Conservation (phyloP, 805 yeast genomes). For the Pachysolen tannophilus region DNA sequence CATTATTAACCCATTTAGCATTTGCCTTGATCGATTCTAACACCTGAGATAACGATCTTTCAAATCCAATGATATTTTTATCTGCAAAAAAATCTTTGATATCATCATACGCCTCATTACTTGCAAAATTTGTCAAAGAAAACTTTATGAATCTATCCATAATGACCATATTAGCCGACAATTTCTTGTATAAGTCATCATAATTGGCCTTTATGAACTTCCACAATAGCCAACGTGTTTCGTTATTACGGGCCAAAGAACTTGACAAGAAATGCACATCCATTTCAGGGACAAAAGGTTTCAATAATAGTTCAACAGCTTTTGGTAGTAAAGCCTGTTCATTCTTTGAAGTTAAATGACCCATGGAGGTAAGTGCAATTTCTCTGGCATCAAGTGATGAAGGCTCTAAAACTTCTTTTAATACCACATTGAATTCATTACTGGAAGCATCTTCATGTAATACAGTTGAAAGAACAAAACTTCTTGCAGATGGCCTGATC, state of each 20-base stretch:
- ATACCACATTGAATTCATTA: slow-evolving; percentile 29
- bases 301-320: slow-evolving; percentile 31
- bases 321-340: slow-evolving; percentile 29
- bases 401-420: slow-evolving; percentile 42
- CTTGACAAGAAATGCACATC: slow-evolving; percentile 46
- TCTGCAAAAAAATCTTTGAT: slow-evolving; percentile 34
- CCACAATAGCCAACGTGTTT: slow-evolving; percentile 39
- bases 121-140: slow-evolving; percentile 24
- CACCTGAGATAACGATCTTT: slow-evolving; percentile 47
- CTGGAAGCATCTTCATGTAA: slow-evolving; percentile 26
- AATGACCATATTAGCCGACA: slow-evolving; percentile 43
- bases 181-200: slow-evolving; percentile 30
- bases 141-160: slow-evolving; percentile 37
- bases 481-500: slow-evolving; percentile 36
- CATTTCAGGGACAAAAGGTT: slow-evolving; percentile 45
- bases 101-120: slow-evolving; percentile 26
- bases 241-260: slow-evolving; percentile 37
- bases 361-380: slow-evolving; percentile 48
- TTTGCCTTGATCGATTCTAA: slow-evolving; percentile 46
- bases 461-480: slow-evolving; percentile 35
- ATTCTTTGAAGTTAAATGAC: slow-evolving; percentile 30
- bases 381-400: slow-evolving; percentile 51
- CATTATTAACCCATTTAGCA: slow-evolving; percentile 43
- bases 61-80: slow-evolving; percentile 46
- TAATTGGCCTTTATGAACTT: slow-evolving; percentile 40